These are phyloP conservation scores for Trametes meyenii DNA, from an alignment of 768 basidiomycete genomes.

Conservation along the genomic window DNA sequence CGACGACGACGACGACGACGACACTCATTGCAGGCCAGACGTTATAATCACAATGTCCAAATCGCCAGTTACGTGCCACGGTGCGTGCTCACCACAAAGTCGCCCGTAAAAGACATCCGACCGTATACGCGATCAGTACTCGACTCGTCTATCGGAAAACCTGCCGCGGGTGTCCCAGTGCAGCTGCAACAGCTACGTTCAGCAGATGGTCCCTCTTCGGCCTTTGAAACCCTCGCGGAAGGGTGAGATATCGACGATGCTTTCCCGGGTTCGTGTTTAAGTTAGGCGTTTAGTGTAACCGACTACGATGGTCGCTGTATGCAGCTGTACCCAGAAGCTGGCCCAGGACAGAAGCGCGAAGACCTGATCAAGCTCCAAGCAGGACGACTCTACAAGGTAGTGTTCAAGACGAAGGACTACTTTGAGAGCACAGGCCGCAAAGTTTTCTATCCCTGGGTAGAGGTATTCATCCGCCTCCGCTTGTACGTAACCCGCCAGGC, in stretches of 20 bases:
- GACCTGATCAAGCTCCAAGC: slow-evolving; percentile 50
- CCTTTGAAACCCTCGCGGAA: slow-evolving; percentile 43
- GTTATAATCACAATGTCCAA: slow-evolving; percentile 34
- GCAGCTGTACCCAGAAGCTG: slow-evolving; percentile 63
- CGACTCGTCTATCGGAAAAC: slow-evolving; percentile 82
- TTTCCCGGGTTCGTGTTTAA: slow-evolving; percentile 11
- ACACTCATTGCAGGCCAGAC: neutral
- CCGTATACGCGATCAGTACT: slow-evolving; percentile 52
- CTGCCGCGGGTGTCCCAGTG: slow-evolving; percentile 71
- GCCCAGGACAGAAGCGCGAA: slow-evolving; percentile 46
- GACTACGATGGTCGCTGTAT: slow-evolving; percentile 84
- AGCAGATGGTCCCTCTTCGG: slow-evolving; percentile 6
- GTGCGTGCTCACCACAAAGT: slow-evolving; percentile 42
- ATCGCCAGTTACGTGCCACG: slow-evolving; percentile 92
- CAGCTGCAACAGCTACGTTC: slow-evolving; percentile 55
- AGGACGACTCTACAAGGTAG: slow-evolving; percentile 76
- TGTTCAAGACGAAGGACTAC: slow-evolving; percentile 83
- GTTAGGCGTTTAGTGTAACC: slow-evolving; percentile 54
- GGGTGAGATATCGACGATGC: slow-evolving; percentile 54
- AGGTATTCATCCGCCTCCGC: slow-evolving; percentile 53
- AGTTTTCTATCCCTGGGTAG: slow-evolving; percentile 90
- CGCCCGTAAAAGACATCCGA: neutral
- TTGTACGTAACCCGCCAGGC: neutral
- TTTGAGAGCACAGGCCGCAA: slow-evolving; percentile 64
- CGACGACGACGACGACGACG: neutral